These are phyloP conservation scores for Oryza coarctata DNA, from an alignment of 176 grass and related monocot genomes.

Conservation along the genomic window DNA sequence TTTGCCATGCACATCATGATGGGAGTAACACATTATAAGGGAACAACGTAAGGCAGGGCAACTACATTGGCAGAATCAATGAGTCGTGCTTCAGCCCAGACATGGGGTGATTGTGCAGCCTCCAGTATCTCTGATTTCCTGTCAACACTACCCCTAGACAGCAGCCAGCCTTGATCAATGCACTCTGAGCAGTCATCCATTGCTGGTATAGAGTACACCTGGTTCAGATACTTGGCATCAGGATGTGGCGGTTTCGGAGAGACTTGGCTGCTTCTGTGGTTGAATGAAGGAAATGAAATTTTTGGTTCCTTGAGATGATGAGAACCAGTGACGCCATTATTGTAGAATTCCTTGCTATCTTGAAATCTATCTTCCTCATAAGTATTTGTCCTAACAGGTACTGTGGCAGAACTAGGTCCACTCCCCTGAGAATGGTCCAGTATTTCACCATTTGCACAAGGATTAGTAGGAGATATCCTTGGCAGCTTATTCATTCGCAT, in stretches of 20 bases:
- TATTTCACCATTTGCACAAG: conserved; percentile 19
- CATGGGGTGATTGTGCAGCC: conserved; percentile 20
- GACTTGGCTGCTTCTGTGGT: background rate
- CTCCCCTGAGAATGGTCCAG: background rate
- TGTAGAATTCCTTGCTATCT: conserved; percentile 17
- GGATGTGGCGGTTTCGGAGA: conserved; percentile 27
- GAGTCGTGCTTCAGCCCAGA: conserved; percentile 45
- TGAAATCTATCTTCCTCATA: conserved; percentile 4
- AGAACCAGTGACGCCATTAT: conserved; percentile 14
- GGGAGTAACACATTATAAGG: conserved; percentile 33
- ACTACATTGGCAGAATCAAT: conserved; percentile 35
- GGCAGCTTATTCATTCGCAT: conserved; percentile 25
- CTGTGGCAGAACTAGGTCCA: conserved; percentile 9
- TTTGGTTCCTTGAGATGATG: background rate
- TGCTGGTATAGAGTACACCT: conserved; percentile 47
- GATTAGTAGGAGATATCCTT: conserved; percentile 24
- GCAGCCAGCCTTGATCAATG: conserved; percentile 56
- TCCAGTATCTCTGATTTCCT: conserved; percentile 6
- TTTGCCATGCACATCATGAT: background rate
- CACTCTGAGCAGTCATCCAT: conserved; percentile 8
- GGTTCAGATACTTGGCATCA: conserved; percentile 52
- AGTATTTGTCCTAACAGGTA: conserved; percentile 13
- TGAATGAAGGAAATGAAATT: conserved; percentile 18
- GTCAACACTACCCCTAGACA: conserved; percentile 5
- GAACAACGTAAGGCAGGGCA: conserved; percentile 60